Conservation (phyloP, 179 eudicot genomes). For the Silene vulgaris region DNA sequence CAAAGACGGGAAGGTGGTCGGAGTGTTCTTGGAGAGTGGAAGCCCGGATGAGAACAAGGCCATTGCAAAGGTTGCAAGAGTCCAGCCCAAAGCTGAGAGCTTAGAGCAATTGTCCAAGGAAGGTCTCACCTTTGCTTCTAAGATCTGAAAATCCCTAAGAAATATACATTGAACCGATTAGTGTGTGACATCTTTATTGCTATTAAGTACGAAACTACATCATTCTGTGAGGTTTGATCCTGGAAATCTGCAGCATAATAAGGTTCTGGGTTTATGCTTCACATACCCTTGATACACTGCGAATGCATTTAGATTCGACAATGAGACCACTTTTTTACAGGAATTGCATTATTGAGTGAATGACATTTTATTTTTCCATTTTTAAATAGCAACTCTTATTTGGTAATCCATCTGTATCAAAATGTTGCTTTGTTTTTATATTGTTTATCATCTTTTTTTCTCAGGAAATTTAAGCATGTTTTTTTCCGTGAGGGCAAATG, state of each 20-base stretch:
- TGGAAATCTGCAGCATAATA: constrained; percentile 20
- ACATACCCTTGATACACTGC: not conserved
- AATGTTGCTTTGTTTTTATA: not conserved
- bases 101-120: constrained; percentile 65
- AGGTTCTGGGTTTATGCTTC: not conserved
- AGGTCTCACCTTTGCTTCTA: constrained; percentile 69
- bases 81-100: constrained; percentile 61
- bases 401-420: not conserved
- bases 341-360: not conserved
- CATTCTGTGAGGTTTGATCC: not conserved
- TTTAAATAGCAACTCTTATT: not conserved
- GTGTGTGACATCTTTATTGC: constrained; percentile 4
- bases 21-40: constrained; percentile 81
- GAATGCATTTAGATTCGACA: not conserved
- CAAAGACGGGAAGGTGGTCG: constrained; percentile 81
- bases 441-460: too few species aligned
- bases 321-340: too few species aligned
- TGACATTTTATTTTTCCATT: not conserved
- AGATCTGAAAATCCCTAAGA: constrained; percentile 35
- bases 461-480: too few species aligned
- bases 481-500: too few species aligned
- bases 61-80: constrained; percentile 77
- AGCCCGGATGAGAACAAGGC: constrained; percentile 90
- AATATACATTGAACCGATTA: not conserved
- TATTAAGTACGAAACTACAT: not conserved